phyloP scores from a whole-genome alignment of 495 filamentous ascomycete genomes.

The Penicillium turbatum region DNA sequence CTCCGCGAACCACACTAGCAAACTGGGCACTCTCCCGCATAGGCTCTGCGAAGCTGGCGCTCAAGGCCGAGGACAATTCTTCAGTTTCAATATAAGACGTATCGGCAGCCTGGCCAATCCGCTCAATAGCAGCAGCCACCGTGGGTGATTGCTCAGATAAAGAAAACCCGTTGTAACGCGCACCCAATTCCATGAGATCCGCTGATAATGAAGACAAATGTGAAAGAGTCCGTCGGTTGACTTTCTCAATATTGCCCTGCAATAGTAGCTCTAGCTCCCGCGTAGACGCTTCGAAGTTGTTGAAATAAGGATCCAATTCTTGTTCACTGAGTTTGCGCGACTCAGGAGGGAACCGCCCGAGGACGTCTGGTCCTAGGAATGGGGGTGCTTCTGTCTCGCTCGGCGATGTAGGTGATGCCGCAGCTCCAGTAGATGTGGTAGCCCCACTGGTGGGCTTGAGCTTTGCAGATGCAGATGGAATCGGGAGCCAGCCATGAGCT shows the following conservation, averaged over 20 bases:
- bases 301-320: conserved; percentile 93
- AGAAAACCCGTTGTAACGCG: conserved; percentile 94
- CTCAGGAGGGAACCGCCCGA: conserved; percentile 79
- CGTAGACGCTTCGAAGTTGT: conserved; percentile 81
- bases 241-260: conserved; percentile 90
- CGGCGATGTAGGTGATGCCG: conserved; percentile 50
- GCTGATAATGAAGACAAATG: conserved; percentile 78
- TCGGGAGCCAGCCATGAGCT: conserved; percentile 83
- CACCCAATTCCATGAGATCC: conserved; percentile 88
- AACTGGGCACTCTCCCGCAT: conserved; percentile 98
- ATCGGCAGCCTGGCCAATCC: conserved; percentile 90
- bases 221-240: conserved; percentile 82
- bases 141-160: conserved; percentile 83
- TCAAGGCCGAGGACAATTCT: conserved; percentile 76
- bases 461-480: conserved; percentile 80
- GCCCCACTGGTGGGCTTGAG: conserved; percentile 53
- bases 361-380: conserved; percentile 58
- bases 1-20: conserved; percentile 84
- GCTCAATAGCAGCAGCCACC: conserved; percentile 89
- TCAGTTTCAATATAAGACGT: conserved; percentile 94
- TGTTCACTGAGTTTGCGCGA: conserved; percentile 72
- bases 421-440: conserved; percentile 32
- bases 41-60: conserved; percentile 89
- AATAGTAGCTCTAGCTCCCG: conserved; percentile 82
- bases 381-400: conserved; percentile 48